Conservation (phyloP, 768 basidiomycete species). For the Trametes maxima region DNA sequence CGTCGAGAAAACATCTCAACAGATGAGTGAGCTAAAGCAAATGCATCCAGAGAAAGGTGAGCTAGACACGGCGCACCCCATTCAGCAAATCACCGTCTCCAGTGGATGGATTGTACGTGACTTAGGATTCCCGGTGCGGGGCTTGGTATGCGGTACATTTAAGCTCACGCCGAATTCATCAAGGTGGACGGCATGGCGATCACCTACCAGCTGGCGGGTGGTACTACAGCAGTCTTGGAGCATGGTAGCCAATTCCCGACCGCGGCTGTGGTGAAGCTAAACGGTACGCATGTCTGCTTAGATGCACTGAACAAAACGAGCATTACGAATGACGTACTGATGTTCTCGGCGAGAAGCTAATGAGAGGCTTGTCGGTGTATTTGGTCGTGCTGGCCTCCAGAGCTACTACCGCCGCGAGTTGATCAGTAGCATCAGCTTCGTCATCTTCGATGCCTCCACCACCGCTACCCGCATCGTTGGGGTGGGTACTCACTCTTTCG, state of each 20-base stretch:
- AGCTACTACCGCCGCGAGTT: conserved; percentile 9
- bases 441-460: conserved; percentile 8
- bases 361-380: conserved; percentile 2
- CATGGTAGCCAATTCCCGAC: neutral
- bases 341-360: neutral
- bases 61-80: neutral
- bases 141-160: neutral
- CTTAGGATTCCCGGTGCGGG: no score
- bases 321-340: neutral
- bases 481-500: neutral
- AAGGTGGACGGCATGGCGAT: neutral
- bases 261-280: neutral
- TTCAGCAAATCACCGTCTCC: neutral
- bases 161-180: neutral
- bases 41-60: neutral
- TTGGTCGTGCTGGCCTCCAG: conserved; percentile 11
- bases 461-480: neutral
- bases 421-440: conserved; percentile 11
- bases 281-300: neutral
- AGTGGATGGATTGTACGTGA: neutral
- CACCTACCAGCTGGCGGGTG: neutral
- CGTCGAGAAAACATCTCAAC: neutral
- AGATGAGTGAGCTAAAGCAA: no score
- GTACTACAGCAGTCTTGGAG: neutral
- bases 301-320: no score